Evolutionary conservation across 164 flowering plant genomes (phyloP).

Genomic region (Macadamia integrifolia): DNA sequence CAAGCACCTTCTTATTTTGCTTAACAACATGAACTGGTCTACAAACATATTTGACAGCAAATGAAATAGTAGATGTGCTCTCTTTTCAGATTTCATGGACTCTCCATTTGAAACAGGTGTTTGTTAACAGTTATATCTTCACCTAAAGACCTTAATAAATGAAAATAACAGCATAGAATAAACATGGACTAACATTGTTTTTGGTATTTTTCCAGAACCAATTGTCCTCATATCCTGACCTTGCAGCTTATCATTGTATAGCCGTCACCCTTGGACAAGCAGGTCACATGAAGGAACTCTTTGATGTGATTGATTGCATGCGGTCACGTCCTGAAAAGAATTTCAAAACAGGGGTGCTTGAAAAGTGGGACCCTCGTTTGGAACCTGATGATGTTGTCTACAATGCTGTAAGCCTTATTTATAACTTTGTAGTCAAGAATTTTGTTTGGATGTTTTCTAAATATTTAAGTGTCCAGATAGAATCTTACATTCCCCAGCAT

Average conservation of each 20-base stretch:
- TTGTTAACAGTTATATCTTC: too few species aligned
- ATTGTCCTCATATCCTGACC: slow-evolving; percentile 74
- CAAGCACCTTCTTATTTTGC: too few species aligned
- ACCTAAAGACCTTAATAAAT: too few species aligned
- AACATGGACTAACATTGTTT: not conserved
- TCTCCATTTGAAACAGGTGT: too few species aligned
- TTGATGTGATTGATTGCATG: slow-evolving; percentile 90
- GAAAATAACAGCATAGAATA: not conserved
- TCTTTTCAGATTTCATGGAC: too few species aligned
- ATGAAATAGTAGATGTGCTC: too few species aligned
- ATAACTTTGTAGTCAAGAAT: slow-evolving; percentile 19
- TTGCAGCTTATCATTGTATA: slow-evolving; percentile 78
- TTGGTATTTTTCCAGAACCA: slow-evolving; percentile 45
- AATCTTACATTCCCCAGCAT: not conserved
- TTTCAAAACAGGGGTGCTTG: slow-evolving; percentile 42
- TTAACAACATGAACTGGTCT: too few species aligned
- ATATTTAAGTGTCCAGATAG: too few species aligned
- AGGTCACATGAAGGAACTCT: slow-evolving; percentile 84
- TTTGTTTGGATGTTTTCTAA: not conserved
- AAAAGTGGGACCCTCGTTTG: slow-evolving; percentile 73
- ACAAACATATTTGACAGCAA: too few species aligned
- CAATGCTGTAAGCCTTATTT: slow-evolving; percentile 53
- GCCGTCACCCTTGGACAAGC: slow-evolving; percentile 97
- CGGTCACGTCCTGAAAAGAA: slow-evolving; percentile 69
- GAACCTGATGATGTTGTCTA: slow-evolving; percentile 83